Percentiles rank a stretch among this genome's conserved stretches.
phyloP scores from a whole-genome alignment of 169 alveolate species.

The Neospora caninum region DNA sequence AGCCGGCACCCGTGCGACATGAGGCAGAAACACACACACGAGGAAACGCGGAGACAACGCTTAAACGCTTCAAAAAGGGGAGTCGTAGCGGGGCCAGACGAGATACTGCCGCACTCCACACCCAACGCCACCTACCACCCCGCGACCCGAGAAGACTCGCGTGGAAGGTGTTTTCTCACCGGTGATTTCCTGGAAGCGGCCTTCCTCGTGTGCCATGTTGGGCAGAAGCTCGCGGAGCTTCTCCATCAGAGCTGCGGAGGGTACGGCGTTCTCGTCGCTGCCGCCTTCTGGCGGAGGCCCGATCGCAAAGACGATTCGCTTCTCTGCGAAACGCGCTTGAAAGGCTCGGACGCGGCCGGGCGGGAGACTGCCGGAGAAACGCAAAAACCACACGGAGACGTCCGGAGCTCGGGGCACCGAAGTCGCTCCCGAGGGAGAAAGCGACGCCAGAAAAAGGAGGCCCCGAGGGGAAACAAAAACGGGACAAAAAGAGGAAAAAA shows the following conservation, averaged over 20 bases:
- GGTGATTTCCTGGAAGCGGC: constrained; percentile 40
- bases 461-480: background rate
- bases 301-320: constrained; percentile 42
- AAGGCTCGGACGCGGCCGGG: constrained; percentile 47
- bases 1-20: too few species aligned
- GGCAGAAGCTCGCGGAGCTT: background rate
- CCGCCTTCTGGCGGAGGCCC: background rate
- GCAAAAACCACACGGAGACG: background rate
- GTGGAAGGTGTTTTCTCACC: background rate
- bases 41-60: too few species aligned
- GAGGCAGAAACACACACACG: too few species aligned
- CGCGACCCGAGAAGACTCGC: too few species aligned
- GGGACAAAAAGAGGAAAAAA: background rate
- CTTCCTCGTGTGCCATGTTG: background rate
- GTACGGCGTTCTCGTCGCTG: background rate
- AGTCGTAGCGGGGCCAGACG: too few species aligned
- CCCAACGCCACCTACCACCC: too few species aligned
- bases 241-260: constrained; percentile 47
- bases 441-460: background rate
- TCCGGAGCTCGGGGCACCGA: too few species aligned
- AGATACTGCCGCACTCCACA: too few species aligned
- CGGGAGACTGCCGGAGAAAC: background rate
- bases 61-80: too few species aligned
- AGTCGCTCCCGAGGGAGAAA: too few species aligned
- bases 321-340: constrained; percentile 54